phyloP scores from a whole-genome alignment of 805 yeast species.

The Ogataea trehalophila region DNA sequence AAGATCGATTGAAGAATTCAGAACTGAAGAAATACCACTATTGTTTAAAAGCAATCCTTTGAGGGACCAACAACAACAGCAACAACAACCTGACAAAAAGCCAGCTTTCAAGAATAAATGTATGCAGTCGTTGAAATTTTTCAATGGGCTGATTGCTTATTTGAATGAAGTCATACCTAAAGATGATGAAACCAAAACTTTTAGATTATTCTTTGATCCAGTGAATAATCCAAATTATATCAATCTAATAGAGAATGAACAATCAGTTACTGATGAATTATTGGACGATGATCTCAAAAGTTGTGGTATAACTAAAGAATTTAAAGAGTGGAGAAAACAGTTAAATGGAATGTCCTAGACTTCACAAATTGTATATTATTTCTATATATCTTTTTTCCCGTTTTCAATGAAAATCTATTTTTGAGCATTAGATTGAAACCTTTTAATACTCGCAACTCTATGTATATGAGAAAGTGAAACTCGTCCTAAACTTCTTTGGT shows the following conservation, averaged over 20 bases:
- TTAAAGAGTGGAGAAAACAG: constrained; percentile 49
- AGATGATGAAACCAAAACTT: constrained; percentile 44
- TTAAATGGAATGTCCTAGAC: constrained; percentile 2
- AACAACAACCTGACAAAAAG: constrained; percentile 24
- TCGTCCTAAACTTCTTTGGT: background rate
- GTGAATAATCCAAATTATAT: constrained; percentile 42
- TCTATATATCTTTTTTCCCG: background rate
- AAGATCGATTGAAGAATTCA: constrained; percentile 65
- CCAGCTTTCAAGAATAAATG: constrained; percentile 53
- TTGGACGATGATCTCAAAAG: constrained; percentile 33
- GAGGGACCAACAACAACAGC: constrained; percentile 27
- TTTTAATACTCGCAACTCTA: too few relatives aligned
- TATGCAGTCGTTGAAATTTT: constrained; percentile 76
- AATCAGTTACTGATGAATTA: constrained; percentile 21
- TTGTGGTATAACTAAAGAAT: constrained; percentile 40
- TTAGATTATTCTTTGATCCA: constrained; percentile 54
- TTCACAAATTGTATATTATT: background rate
- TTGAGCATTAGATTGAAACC: background rate
- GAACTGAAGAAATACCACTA: constrained; percentile 75
- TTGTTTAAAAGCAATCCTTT: constrained; percentile 50
- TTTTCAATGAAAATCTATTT: background rate
- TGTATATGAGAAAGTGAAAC: too few relatives aligned
- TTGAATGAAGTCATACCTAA: constrained; percentile 49
- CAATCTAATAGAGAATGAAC: constrained; percentile 42
- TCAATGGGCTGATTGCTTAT: constrained; percentile 84